phyloP scores from a whole-genome alignment of 257 asterid species.

The Echites panduratus region DNA sequence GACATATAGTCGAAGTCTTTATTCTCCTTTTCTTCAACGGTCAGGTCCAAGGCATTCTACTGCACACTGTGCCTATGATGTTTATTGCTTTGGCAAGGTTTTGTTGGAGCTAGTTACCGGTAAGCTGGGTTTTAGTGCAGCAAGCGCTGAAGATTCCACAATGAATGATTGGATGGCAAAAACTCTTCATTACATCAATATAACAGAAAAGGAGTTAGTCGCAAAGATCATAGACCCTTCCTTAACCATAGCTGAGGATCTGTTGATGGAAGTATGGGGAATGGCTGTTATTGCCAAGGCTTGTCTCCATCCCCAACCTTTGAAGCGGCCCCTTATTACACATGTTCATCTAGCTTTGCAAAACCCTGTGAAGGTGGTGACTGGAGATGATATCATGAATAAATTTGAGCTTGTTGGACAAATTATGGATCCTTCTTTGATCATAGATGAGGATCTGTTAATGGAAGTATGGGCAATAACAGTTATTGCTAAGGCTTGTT shows the following conservation, averaged over 20 bases:
- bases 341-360: too few species aligned
- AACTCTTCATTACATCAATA: too few species aligned
- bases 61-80: slow-evolving; percentile 13
- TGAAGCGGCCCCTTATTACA: too few species aligned
- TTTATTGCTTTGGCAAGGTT: slow-evolving; percentile 18
- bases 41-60: too few species aligned
- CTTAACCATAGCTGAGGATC: not conserved
- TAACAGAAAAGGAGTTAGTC: not conserved
- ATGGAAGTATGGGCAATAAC: not conserved
- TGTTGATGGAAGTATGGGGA: not conserved
- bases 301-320: not conserved
- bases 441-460: not conserved
- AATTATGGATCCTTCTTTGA: not conserved
- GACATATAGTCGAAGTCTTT: too few species aligned
- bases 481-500: not conserved
- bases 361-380: too few species aligned
- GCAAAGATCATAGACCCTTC: not conserved
- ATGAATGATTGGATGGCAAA: not conserved
- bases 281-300: not conserved
- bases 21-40: too few species aligned
- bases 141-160: not conserved
- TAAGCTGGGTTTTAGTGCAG: not conserved
- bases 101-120: slow-evolving; percentile 11
- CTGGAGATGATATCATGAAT: too few species aligned
- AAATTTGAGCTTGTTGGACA: not conserved